Base-by-base conservation (phyloP, 164 flowering plant species). In the Liriodendron chinense region DNA sequence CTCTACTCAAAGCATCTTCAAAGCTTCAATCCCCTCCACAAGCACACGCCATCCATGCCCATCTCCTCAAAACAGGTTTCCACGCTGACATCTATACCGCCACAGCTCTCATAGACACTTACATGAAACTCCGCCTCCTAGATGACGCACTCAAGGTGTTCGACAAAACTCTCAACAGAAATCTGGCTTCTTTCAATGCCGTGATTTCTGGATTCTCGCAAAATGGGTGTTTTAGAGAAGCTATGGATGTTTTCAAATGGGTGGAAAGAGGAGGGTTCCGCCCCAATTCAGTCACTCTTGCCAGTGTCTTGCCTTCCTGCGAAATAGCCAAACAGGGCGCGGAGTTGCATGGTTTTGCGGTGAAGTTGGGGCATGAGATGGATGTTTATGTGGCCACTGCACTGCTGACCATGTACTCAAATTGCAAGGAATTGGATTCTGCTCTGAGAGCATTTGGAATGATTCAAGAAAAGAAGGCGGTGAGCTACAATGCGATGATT, bases 331-430 rank as follows among this genome's bases (percentile, higher is more conserved):
- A 74, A 34, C 72, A 77, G 70, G 92, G 91, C 2, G 0, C 28
- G 75, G 84, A 78, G 65, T 65, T 92, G 47, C 98, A 93, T 78
- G 87, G 89, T 72, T 86, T 83, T 78, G 89, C 85, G 0, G 49
- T 86, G 1, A 93, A 93, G 78, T 73, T 85, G 75, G 96, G 94
- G 14, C 87, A 89, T 67, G 88, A 84, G 47, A 21, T 18, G 26
- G 92, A 92, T 84, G 79, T 86, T 59, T 92, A 86, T 76, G 92
- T 86, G 0, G 90, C 80, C 9, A 92, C 92, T 10, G 83, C 92
- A 26, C 24, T 87, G 43, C 57, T 90, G 71, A 88, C 89, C 0
- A 83, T 89, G 90, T 92, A 90, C 69, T 84, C 80, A 34, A 82
- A 75, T 23, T 87, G 80, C 75, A 72, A 67, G 28, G 89, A 83